phyloP scores from a whole-genome alignment of 1,284 basidiomycete genomes.

The Meripilus lineatus region DNA sequence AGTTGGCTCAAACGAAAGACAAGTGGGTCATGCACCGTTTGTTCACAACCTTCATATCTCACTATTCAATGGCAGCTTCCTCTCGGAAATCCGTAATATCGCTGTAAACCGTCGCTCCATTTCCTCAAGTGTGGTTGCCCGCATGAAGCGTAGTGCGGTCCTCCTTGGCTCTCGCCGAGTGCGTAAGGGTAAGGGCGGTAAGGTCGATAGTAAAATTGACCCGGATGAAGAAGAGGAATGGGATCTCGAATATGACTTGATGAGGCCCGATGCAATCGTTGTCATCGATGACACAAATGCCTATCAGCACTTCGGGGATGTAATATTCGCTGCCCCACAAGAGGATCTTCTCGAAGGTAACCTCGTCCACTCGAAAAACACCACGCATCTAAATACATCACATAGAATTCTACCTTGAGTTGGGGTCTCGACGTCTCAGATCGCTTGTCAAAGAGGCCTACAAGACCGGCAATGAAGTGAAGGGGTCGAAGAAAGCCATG shows the following conservation, averaged over 20 bases:
- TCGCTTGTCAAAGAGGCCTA: constrained; percentile 75
- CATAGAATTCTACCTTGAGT: constrained; percentile 57
- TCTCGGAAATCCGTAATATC: constrained; percentile 81
- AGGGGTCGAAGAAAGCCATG: constrained; percentile 39
- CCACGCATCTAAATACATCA: constrained; percentile 2
- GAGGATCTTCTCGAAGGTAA: constrained; percentile 82
- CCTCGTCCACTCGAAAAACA: not conserved
- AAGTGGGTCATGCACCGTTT: constrained; percentile 38
- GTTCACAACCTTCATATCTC: not conserved
- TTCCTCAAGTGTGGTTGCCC: constrained; percentile 46
- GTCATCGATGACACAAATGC: constrained; percentile 80
- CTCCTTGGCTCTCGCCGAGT: constrained; percentile 68
- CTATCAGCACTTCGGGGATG: constrained; percentile 72
- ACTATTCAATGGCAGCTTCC: constrained; percentile 48
- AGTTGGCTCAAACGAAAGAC: constrained; percentile 58
- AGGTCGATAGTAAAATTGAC: constrained; percentile 25
- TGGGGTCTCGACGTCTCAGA: constrained; percentile 72
- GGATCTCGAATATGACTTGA: constrained; percentile 62
- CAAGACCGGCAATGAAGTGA: constrained; percentile 51
- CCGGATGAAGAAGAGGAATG: constrained; percentile 59
- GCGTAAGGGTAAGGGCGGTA: constrained; percentile 32
- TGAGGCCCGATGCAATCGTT: constrained; percentile 58
- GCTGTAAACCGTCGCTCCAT: constrained; percentile 72
- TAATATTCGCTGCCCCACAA: constrained; percentile 82
- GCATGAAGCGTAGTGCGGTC: constrained; percentile 70